Evolutionary conservation across 495 filamentous ascomycete genomes (phyloP).

Genomic region (Glonium stellatum): DNA sequence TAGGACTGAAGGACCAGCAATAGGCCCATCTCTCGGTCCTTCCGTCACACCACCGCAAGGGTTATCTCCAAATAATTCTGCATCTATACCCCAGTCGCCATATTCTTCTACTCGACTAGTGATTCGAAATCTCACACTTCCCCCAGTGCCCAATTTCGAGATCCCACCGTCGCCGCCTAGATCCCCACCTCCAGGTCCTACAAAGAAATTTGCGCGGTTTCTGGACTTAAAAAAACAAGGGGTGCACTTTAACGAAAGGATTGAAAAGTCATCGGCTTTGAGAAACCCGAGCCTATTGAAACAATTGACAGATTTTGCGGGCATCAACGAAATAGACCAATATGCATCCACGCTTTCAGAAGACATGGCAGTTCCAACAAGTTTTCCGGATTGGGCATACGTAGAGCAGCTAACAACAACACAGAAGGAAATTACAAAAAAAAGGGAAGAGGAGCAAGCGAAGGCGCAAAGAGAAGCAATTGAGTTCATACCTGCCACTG

Average conservation of each 20-base stretch:
- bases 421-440: constrained; percentile 55
- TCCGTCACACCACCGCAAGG: constrained; percentile 29
- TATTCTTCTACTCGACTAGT: constrained; percentile 59
- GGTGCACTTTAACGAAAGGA: constrained; percentile 82
- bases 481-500: constrained; percentile 64
- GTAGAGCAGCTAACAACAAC: constrained; percentile 60
- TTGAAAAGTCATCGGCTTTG: constrained; percentile 62
- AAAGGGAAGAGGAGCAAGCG: constrained; percentile 50
- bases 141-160: constrained; percentile 66
- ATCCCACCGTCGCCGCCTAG: constrained; percentile 83
- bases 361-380: constrained; percentile 60
- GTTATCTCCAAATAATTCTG: constrained; percentile 24
- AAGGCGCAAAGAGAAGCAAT: constrained; percentile 53
- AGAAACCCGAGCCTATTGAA: constrained; percentile 74
- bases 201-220: constrained; percentile 75
- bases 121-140: constrained; percentile 76
- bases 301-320: constrained; percentile 76
- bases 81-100: constrained; percentile 52
- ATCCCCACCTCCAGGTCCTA: constrained; percentile 55
- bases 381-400: constrained; percentile 65
- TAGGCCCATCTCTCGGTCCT: constrained; percentile 45
- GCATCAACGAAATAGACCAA: constrained; percentile 58
- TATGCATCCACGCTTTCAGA: constrained; percentile 65
- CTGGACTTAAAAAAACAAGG: constrained; percentile 76
- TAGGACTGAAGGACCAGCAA: constrained; percentile 4